These are phyloP conservation scores for Trametes cingulata DNA, from an alignment of 768 basidiomycete species.

Conservation along the genomic window DNA sequence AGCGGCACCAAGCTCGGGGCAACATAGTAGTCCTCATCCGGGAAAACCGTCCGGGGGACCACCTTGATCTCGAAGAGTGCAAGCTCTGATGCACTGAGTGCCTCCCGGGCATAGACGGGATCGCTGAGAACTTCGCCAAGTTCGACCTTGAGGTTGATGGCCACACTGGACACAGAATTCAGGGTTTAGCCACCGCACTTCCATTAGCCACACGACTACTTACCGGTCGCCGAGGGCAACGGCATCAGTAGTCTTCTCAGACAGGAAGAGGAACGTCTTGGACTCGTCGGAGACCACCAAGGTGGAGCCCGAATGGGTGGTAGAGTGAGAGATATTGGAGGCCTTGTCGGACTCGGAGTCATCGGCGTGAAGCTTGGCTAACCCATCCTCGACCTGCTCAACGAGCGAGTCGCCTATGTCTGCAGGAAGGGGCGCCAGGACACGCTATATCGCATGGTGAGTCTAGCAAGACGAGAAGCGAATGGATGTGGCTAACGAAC, in stretches of 20 bases:
- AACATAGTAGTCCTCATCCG: background rate
- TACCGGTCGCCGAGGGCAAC: background rate
- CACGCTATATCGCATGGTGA: background rate
- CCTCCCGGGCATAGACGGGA: background rate
- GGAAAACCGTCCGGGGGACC: background rate
- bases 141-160: background rate
- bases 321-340: background rate
- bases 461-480: background rate
- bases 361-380: background rate
- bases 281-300: background rate
- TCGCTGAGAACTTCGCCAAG: background rate
- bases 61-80: constrained; percentile 8
- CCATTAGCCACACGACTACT: background rate
- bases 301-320: background rate
- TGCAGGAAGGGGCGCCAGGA: background rate
- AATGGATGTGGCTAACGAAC: constrained; percentile 1
- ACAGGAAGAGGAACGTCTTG: background rate
- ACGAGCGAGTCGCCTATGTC: background rate
- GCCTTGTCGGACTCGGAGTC: background rate
- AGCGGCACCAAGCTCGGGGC: background rate
- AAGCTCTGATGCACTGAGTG: background rate
- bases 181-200: background rate
- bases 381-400: background rate
- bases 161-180: background rate
- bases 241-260: no score